Percentiles rank a stretch among this genome's conserved stretches.
Evolutionary conservation across 2,329 filamentous ascomycete genomes (phyloP).

Genomic region (Ceratocystis huliohia): DNA sequence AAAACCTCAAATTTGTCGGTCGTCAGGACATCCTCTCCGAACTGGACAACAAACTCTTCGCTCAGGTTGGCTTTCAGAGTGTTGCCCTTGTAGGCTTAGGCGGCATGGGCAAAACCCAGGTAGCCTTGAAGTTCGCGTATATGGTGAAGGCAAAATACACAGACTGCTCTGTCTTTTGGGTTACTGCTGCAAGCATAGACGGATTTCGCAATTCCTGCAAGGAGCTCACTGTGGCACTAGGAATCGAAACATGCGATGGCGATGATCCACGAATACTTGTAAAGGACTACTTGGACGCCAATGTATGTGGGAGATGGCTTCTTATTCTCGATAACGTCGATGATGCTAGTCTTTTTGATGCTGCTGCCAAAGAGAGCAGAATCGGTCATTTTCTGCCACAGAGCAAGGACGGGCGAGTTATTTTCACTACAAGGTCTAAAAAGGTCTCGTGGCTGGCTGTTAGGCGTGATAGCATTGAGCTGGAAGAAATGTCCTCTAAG

Average conservation of each 20-base stretch:
- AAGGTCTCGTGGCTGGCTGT: neutral
- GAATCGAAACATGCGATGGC: neutral
- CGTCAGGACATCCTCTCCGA: neutral
- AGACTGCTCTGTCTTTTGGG: neutral
- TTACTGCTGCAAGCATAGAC: neutral
- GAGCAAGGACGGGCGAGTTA: constrained; percentile 10
- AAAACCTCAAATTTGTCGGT: neutral
- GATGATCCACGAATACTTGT: constrained; percentile 15
- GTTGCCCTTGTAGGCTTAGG: neutral
- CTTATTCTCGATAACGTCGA: constrained; percentile 25
- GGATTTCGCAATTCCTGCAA: neutral
- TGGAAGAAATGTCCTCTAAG: neutral
- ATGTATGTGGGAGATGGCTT: constrained; percentile 23
- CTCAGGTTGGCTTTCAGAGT: neutral
- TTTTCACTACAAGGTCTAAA: constrained; percentile 12
- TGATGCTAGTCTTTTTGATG: constrained; percentile 8
- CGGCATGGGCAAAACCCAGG: neutral
- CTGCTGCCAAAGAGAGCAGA: neutral
- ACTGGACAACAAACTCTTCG: neutral
- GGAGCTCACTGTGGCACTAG: neutral
- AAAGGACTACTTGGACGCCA: constrained; percentile 21
- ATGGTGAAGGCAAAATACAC: neutral
- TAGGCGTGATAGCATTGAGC: neutral
- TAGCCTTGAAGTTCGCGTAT: neutral
- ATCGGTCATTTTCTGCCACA: constrained; percentile 25